Conservation (phyloP, 73 alveolate species). For the Urostyla sp. region DNA sequence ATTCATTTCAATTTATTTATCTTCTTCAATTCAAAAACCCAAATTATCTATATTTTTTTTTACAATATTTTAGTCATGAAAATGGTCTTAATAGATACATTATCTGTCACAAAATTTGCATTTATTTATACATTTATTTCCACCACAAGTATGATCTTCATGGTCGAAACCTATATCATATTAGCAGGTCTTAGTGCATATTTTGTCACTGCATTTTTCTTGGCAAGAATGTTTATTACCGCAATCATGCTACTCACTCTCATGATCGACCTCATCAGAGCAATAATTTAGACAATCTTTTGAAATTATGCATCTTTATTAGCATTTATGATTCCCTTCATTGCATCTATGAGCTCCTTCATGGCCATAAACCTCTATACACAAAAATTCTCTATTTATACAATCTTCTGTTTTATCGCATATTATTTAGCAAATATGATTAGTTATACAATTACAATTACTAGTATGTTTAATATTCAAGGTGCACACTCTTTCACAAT, state of each 20-base stretch:
- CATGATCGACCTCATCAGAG: conserved; percentile 17
- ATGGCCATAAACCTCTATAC: conserved; percentile 44
- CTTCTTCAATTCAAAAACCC: neutral
- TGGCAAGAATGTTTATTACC: conserved; percentile 45
- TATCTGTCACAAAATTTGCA: conserved; percentile 2
- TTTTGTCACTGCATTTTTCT: conserved; percentile 1
- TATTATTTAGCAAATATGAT: conserved; percentile 10
- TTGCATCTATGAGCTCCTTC: conserved; percentile 39
- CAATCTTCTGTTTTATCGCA: conserved; percentile 13
- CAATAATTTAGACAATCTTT: conserved; percentile 2
- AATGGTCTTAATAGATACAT: conserved; percentile 22
- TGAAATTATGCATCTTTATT: neutral
- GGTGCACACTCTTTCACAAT: conserved; percentile 2
- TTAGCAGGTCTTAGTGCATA: conserved; percentile 15
- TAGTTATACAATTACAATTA: conserved; percentile 21
- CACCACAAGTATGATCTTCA: conserved; percentile 35
- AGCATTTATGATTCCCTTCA: conserved; percentile 50
- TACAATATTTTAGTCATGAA: neutral
- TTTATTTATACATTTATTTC: neutral
- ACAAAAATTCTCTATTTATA: neutral
- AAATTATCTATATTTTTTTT: neutral
- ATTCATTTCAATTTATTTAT: neutral
- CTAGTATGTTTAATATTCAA: neutral
- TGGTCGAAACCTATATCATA: conserved; percentile 11
- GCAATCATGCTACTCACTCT: neutral